Conservation (phyloP, 768 basidiomycete genomes). For the Asterophora lycoperdoides region DNA sequence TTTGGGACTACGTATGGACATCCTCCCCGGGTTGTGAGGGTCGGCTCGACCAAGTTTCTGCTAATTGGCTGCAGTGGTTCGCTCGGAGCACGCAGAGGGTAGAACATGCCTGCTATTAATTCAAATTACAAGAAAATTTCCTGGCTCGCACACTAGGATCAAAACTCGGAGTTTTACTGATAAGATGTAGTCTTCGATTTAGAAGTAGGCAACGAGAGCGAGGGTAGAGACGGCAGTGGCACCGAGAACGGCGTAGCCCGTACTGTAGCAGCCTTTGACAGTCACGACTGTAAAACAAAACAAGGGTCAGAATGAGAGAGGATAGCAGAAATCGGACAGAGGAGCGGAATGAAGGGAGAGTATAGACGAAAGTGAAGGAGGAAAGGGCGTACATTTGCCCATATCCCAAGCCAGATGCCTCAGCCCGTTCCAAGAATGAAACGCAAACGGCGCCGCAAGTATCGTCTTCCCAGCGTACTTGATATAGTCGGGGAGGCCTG, state of each 20-base stretch:
- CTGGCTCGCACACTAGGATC: too few relatives aligned
- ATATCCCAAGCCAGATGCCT: slow-evolving; percentile 90
- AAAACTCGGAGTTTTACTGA: too few relatives aligned
- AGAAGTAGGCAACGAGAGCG: slow-evolving; percentile 53
- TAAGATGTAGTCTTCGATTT: slow-evolving; percentile 3
- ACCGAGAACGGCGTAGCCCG: slow-evolving; percentile 83
- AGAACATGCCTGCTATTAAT: too few relatives aligned
- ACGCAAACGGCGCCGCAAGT: slow-evolving; percentile 84
- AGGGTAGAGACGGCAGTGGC: slow-evolving; percentile 73
- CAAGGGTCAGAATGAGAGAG: background rate
- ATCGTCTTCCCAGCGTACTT: slow-evolving; percentile 75
- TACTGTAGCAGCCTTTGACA: slow-evolving; percentile 73
- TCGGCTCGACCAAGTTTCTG: too few relatives aligned
- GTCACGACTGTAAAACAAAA: slow-evolving; percentile 54
- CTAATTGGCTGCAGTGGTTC: too few relatives aligned
- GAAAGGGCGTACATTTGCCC: slow-evolving; percentile 60
- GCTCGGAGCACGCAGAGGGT: too few relatives aligned
- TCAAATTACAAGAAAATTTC: too few relatives aligned
- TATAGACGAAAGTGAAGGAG: too few relatives aligned
- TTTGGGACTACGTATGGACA: too few relatives aligned
- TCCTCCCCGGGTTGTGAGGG: too few relatives aligned
- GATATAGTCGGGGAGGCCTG: slow-evolving; percentile 66
- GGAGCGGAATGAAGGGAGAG: too few relatives aligned
- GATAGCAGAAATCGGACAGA: too few relatives aligned
- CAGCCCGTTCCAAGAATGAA: slow-evolving; percentile 87